Base-by-base conservation (phyloP, 345 rosid species). In the Orychophragmus violaceus region DNA sequence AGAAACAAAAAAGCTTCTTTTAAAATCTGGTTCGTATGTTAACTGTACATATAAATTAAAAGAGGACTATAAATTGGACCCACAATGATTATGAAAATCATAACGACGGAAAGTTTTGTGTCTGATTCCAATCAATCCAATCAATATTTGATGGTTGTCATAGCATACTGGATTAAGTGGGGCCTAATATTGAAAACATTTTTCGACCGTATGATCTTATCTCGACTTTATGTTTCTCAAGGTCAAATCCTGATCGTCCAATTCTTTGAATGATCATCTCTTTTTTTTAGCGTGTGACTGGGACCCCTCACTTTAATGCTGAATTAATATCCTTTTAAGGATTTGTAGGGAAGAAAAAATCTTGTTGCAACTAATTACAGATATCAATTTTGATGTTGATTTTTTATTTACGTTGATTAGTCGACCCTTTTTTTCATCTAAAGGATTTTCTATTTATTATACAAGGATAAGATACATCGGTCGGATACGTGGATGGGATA, bases 121-220 rank as follows among this genome's bases (percentile, higher is more conserved):
- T 87, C 84, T 71, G 79, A 66, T 74, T 78, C 84, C 82, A 73
- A 84, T 81, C 87, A 69, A 76, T 63, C 76, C 64, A 63, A 68
- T 67, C 77, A 86, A 84, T 81, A 66, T 70, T 78, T 78, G 83
- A 85, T 77, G 82, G 81, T 80, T 76, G 81, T 62, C 77, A 54
- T 46, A 59, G 10, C 78, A 56, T 49, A 4, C 50, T 44, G 66
- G 77, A 53, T 53, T 62, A 23, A 37, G 68, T 42, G 52, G 72
- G 73, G 5, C 60, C 78, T 74, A 42, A 14, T 1, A 1, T 0
- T 5, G 23, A 13, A 16, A 21, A 10, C 28, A 2, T 33, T 66
- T 60, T 10, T 71, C 58, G 37, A 25, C 76, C 79, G 69, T 77
- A 33, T 13, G 71, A 63, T 70, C 41, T 49, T 51, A 16, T 69